Percentiles rank a stretch among this genome's conserved stretches.
Conservation (phyloP, 1,284 basidiomycete species). For the Ceratobasidium sp. region DNA sequence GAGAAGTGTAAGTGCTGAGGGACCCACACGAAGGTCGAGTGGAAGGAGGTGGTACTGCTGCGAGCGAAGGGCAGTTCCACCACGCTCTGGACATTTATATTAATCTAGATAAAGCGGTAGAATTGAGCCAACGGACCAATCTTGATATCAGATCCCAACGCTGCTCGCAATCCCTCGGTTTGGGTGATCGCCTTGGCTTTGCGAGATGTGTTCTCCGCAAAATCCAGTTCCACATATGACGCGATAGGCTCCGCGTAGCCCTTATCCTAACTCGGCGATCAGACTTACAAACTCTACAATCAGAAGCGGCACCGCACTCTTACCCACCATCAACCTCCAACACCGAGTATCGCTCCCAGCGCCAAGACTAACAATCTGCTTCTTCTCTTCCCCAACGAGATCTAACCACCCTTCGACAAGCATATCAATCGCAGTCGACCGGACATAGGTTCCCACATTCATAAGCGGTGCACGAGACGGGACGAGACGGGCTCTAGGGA, state of each 20-base stretch:
- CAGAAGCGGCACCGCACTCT: not conserved
- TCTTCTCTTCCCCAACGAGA: slow-evolving; percentile 58
- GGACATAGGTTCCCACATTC: slow-evolving; percentile 94
- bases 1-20: slow-evolving; percentile 53
- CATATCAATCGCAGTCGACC: slow-evolving; percentile 84
- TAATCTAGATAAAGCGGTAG: not conserved
- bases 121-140: slow-evolving; percentile 51
- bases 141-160: slow-evolving; percentile 64
- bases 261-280: slow-evolving; percentile 63
- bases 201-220: slow-evolving; percentile 83
- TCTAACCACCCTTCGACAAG: slow-evolving; percentile 82
- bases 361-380: slow-evolving; percentile 89
- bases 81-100: slow-evolving; percentile 65
- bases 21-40: slow-evolving; percentile 75
- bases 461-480: slow-evolving; percentile 86
- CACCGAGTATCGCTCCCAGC: slow-evolving; percentile 95
- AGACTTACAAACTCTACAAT: not conserved
- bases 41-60: slow-evolving; percentile 81
- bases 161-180: slow-evolving; percentile 70
- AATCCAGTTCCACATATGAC: slow-evolving; percentile 91
- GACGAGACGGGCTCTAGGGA: slow-evolving; percentile 74
- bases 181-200: slow-evolving; percentile 89
- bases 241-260: slow-evolving; percentile 57
- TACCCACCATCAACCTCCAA: slow-evolving; percentile 88
- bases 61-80: slow-evolving; percentile 78